Conservation (phyloP, 2,329 filamentous ascomycete species). For the Myriosclerotinia duriaeana region DNA sequence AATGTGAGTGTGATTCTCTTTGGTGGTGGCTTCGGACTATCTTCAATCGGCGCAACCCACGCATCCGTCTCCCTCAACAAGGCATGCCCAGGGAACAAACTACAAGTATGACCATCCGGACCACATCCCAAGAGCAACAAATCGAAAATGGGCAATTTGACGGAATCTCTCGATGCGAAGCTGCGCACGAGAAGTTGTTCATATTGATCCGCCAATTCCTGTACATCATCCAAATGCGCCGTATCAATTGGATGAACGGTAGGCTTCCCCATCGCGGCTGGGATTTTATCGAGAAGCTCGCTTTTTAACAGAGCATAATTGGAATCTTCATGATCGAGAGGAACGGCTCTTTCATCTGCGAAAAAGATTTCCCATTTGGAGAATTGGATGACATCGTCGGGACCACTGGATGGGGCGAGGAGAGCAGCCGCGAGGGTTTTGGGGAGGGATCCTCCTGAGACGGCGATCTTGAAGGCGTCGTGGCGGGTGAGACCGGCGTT, state of each 20-base stretch:
- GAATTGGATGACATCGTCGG: constrained; percentile 68
- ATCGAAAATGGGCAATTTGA: constrained; percentile 93
- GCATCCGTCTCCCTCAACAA: constrained; percentile 82
- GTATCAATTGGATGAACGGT: constrained; percentile 77
- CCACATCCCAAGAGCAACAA: constrained; percentile 90
- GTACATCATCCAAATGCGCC: constrained; percentile 66
- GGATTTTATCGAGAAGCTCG: constrained; percentile 87
- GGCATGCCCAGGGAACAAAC: constrained; percentile 85
- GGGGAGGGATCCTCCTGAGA: constrained; percentile 91
- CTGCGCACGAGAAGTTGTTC: constrained; percentile 81
- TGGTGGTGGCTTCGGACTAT: constrained; percentile 92
- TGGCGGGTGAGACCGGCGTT: constrained; percentile 78
- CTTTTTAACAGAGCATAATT: constrained; percentile 88
- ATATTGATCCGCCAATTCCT: constrained; percentile 92
- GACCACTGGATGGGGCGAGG: constrained; percentile 53
- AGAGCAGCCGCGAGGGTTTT: constrained; percentile 83
- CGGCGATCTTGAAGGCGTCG: constrained; percentile 81
- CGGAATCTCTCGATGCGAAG: constrained; percentile 90
- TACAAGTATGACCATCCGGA: constrained; percentile 96
- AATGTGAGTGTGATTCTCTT: constrained; percentile 89
- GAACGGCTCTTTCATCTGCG: constrained; percentile 93
- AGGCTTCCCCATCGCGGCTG: constrained; percentile 60
- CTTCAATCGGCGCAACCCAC: constrained; percentile 89
- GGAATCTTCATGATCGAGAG: constrained; percentile 87
- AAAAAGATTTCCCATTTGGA: constrained; percentile 97